These are phyloP conservation scores for Liriodendron chinense DNA, from an alignment of 164 flowering plant genomes.

Conservation along the genomic window DNA sequence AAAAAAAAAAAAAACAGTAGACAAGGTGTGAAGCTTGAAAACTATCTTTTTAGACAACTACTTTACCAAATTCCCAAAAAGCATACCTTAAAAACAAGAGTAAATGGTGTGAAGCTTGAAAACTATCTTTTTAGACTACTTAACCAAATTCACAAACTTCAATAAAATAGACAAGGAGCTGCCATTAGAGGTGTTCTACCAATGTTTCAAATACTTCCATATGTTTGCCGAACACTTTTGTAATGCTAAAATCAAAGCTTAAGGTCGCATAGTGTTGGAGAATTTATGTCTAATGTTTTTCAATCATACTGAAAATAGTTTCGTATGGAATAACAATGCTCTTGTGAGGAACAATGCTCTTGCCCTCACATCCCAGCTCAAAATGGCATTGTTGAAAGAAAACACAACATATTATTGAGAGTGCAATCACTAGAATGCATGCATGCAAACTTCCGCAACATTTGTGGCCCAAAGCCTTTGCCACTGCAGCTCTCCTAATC, in stretches of 20 bases:
- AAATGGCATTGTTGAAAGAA: background rate
- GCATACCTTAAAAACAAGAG: conserved; percentile 54
- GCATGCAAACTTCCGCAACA: background rate
- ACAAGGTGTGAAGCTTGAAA: conserved; percentile 6
- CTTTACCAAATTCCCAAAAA: conserved; percentile 9
- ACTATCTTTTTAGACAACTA: background rate
- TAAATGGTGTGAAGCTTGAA: conserved; percentile 7
- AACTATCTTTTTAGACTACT: background rate
- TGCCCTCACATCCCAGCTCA: background rate
- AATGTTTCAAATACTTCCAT: background rate
- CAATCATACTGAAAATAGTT: background rate
- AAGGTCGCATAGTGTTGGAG: background rate
- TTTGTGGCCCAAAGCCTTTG: too few relatives aligned
- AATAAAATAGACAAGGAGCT: too few relatives aligned
- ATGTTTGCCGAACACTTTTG: background rate
- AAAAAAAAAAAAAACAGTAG: too few relatives aligned
- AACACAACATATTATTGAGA: background rate
- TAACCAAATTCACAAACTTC: background rate
- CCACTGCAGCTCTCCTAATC: too few relatives aligned
- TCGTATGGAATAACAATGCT: background rate
- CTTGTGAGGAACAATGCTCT: background rate
- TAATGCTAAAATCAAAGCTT: background rate
- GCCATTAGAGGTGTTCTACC: background rate
- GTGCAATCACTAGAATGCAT: background rate
- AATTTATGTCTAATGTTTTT: background rate